Base-by-base conservation (phyloP, 2,329 filamentous ascomycete species). In the Claviceps pazoutovae region DNA sequence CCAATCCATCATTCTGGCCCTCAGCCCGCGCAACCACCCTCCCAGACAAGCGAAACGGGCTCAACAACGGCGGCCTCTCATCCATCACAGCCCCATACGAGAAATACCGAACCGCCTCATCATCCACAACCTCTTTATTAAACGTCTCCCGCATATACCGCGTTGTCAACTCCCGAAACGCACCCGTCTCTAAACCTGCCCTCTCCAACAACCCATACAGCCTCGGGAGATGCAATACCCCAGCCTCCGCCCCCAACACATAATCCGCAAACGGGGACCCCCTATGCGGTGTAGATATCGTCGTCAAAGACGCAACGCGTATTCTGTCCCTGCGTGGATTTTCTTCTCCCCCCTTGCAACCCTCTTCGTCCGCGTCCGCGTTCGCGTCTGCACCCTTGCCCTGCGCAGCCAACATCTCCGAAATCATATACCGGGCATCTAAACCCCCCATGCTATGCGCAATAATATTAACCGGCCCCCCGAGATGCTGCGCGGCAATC, bases 381-480 rank as follows among this genome's bases (percentile, higher is more conserved):
- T 23, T 23, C 26, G 3, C n/a, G 14, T 8, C 30, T 26, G 41
- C 9, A 17, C 17, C 41, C 9, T 19, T 21, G 5, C 8, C 17
- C 9, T 21, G 17, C 41, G 36, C 14, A 5, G 23, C n/a, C 30
- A 23, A 23, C 5, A 42, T 36, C 17, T n/a, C 70, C 21, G 79
- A 78, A 50, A 83, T 77, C 79, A 84, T 81, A 63, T 82, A 81
- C 46, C 81, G 71, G 9, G 79, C 76, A 61, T 84, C 81, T 3
- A 84, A 70, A 2, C 81, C 80, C 47, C 81, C 79, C 79, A 83
- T 83, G 57, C 74, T 78, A 67, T 89, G 85, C 42, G 79, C 79
- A 19, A 89, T 74, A 54, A 95, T 86, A 62, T 87, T 88, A 57
- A 95, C 87, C 3, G 41, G 41, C 26, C 37, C 49, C 36, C 65